phyloP scores from a whole-genome alignment of 768 basidiomycete genomes.

The Porphyrellus cyaneotinctus region DNA sequence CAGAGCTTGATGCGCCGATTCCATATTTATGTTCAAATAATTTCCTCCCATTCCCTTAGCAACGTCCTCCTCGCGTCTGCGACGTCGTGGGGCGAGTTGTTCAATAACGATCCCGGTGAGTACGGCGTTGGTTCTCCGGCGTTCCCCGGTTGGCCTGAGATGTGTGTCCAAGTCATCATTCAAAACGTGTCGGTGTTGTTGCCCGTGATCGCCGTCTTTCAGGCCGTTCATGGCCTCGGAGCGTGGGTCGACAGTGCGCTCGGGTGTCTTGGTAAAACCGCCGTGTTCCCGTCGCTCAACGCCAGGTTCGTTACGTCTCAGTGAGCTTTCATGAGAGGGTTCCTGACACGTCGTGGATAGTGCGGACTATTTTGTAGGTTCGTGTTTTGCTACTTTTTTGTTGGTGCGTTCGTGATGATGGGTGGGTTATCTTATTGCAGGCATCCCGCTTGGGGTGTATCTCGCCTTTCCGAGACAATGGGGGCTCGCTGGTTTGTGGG shows the following conservation, averaged over 20 bases:
- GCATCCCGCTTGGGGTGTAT: conserved; percentile 27
- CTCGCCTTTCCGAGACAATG: conserved; percentile 16
- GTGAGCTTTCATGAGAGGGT: neutral
- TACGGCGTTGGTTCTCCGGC: neutral
- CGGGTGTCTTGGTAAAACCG: conserved; percentile 17
- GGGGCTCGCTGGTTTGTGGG: conserved; percentile 27
- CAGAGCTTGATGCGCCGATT: neutral
- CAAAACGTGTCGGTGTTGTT: conserved; percentile 47
- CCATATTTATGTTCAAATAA: too few relatives aligned
- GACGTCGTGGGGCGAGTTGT: conserved; percentile 51
- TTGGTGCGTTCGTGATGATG: too few relatives aligned
- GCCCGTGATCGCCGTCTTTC: conserved; percentile 37
- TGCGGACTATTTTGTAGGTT: conserved; percentile 31
- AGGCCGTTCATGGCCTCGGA: conserved; percentile 20
- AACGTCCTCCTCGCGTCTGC: conserved; percentile 42
- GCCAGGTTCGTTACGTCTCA: conserved; percentile 14
- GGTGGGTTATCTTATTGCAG: too few relatives aligned
- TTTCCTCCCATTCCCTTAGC: conserved; percentile 22
- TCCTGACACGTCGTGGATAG: conserved; percentile 9
- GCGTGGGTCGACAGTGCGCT: conserved; percentile 19
- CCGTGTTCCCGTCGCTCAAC: conserved; percentile 20
- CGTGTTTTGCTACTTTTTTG: neutral
- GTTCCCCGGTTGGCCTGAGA: neutral
- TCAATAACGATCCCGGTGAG: conserved; percentile 51
- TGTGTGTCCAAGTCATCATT: conserved; percentile 35